Conservation (phyloP, 345 rosid species). For the Lumnitzera racemosa region DNA sequence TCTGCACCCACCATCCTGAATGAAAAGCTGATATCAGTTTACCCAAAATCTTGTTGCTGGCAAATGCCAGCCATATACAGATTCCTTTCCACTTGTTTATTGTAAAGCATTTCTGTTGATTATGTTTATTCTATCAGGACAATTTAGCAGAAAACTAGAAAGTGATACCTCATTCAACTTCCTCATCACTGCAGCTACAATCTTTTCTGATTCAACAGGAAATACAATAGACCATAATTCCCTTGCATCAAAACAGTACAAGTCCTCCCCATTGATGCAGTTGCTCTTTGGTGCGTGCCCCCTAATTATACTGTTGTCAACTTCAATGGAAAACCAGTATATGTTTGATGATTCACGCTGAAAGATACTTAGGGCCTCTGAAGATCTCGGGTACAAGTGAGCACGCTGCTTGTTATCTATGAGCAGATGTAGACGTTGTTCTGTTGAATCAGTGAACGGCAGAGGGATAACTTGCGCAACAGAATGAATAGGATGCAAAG, state of each 20-base stretch:
- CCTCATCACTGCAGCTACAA: slow-evolving; percentile 58
- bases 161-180: slow-evolving; percentile 70
- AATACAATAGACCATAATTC: slow-evolving; percentile 87
- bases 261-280: slow-evolving; percentile 48
- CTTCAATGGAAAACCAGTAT: slow-evolving; percentile 87
- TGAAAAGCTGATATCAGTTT: too few species aligned
- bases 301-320: slow-evolving; percentile 55
- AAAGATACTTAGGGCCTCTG: slow-evolving; percentile 64
- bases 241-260: slow-evolving; percentile 71
- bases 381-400: slow-evolving; percentile 78
- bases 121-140: background rate
- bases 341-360: slow-evolving; percentile 60
- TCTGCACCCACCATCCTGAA: too few species aligned
- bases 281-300: slow-evolving; percentile 69
- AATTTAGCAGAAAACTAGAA: slow-evolving; percentile 1
- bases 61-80: background rate
- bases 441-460: slow-evolving; percentile 77
- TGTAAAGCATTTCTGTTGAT: background rate
- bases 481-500: slow-evolving; percentile 55
- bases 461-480: slow-evolving; percentile 77
- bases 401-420: slow-evolving; percentile 52
- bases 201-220: slow-evolving; percentile 86
- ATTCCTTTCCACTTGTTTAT: slow-evolving; percentile 1
- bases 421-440: slow-evolving; percentile 83
- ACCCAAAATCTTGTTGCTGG: background rate